These are phyloP conservation scores for Cladophialophora exuberans DNA, from an alignment of 2,329 filamentous ascomycete species.

Conservation along the genomic window DNA sequence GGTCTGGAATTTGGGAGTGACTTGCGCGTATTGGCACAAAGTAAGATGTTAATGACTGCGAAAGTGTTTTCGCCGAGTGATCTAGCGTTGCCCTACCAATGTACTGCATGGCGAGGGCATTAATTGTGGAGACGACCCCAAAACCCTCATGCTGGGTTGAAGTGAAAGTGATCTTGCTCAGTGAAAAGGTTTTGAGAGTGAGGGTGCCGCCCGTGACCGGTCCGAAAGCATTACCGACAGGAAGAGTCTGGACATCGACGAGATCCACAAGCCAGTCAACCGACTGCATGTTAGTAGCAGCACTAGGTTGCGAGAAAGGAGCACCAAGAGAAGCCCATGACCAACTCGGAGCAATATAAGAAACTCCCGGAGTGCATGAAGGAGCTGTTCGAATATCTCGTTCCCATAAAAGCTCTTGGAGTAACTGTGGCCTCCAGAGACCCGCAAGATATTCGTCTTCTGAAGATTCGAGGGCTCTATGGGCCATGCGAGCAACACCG, in stretches of 20 bases:
- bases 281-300: background rate
- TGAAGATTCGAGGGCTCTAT: background rate
- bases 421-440: slow-evolving; percentile 1
- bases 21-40: background rate
- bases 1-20: background rate
- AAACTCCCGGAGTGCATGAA: background rate
- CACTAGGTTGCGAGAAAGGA: background rate
- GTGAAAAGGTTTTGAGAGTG: background rate
- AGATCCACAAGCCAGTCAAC: background rate
- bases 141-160: background rate
- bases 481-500: background rate
- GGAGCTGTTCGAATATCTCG: background rate
- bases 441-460: background rate
- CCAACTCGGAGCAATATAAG: background rate
- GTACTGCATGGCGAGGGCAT: background rate
- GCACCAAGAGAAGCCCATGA: background rate
- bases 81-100: background rate
- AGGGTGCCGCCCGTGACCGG: background rate
- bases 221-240: background rate
- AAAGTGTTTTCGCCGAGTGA: background rate
- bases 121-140: background rate
- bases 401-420: background rate
- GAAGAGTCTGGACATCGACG: background rate
- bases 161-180: background rate
- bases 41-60: background rate